Evolutionary conservation across 768 basidiomycete species (phyloP), one percentile per base, ranked within the genome.

Genomic region (Suillus alpinus): DNA sequence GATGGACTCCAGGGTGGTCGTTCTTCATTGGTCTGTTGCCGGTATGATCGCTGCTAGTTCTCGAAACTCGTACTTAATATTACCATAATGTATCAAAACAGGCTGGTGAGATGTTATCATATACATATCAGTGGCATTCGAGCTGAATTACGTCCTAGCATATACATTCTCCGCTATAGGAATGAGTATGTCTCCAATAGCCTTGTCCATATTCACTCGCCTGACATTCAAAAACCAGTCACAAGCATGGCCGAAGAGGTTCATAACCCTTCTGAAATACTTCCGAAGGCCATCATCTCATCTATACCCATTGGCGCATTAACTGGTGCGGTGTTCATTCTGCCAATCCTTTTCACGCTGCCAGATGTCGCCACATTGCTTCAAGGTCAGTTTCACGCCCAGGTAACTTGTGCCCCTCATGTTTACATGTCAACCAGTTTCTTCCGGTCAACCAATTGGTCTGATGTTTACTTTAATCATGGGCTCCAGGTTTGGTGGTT

Each of bases 161-260:
- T 89, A 86, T 60, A 82, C 82, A 0, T 84, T 79, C 61, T 67
- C 86, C 39, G 85, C 81, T 16, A 81, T 83, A 62, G 87, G 87
- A 59, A 88, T 87, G 85, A 83, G 83, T 84, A 62, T 59, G 74
- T 65, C 39, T 41, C 29, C 6, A 20, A 62, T 34, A 39, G 8
- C 32, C 34, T 44, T 62, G 32, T 32, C 23, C 29, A 13, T 57
- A 23, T 37, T 8, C 23, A 26, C 59, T 7, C 7, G 1, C 52
- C 58, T 61, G 55, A 71, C 14, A 23, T 31, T 51, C 50, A 58
- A 3, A 23, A 37, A 37, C 36, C 53, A 86, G 83, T 87, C 41
- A 77, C 86, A 16, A 86, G 83, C 63, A 83, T 89, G 83, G 83
- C 86, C 3, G 87, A 88, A 67, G 87, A 89, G 69, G 86, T 87